These are phyloP conservation scores for Lecanoromycetidae sp. DNA, from an alignment of 2,329 filamentous ascomycete genomes.

Conservation along the genomic window DNA sequence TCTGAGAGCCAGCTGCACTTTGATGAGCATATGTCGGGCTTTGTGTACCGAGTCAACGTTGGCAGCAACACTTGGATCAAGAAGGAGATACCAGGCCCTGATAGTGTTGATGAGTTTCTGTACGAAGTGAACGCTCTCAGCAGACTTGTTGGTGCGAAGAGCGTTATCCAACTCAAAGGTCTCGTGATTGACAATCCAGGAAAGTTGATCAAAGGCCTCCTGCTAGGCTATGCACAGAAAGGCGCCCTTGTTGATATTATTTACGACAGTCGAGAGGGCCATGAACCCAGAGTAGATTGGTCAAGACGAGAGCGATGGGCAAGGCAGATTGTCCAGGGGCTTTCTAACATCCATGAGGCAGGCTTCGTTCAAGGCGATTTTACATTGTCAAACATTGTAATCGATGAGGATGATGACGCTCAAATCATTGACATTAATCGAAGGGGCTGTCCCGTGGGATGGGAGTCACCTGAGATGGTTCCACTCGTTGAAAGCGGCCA, in stretches of 20 bases:
- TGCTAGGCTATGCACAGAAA: slow-evolving; percentile 77
- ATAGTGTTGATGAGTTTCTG: slow-evolving; percentile 89
- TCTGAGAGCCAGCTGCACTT: slow-evolving; percentile 68
- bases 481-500: slow-evolving; percentile 77
- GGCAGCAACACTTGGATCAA: slow-evolving; percentile 66
- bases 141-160: slow-evolving; percentile 56
- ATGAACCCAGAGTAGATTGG: slow-evolving; percentile 46
- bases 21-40: slow-evolving; percentile 87
- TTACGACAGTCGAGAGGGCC: slow-evolving; percentile 56
- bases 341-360: slow-evolving; percentile 86
- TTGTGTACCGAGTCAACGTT: slow-evolving; percentile 84
- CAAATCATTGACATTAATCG: slow-evolving; percentile 99
- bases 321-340: slow-evolving; percentile 73
- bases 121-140: slow-evolving; percentile 96
- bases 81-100: slow-evolving; percentile 93
- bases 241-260: slow-evolving; percentile 85
- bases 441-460: slow-evolving; percentile 89
- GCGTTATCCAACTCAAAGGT: slow-evolving; percentile 77
- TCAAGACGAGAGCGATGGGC: slow-evolving; percentile 72
- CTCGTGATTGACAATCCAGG: slow-evolving; percentile 70
- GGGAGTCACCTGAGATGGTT: slow-evolving; percentile 89
- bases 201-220: slow-evolving; percentile 67
- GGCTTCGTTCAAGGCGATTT: slow-evolving; percentile 98
- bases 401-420: slow-evolving; percentile 70
- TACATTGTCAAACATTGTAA: slow-evolving; percentile 91